Evolutionary conservation across 495 filamentous ascomycete genomes (phyloP).

Genomic region (Aspergillus wentii): DNA sequence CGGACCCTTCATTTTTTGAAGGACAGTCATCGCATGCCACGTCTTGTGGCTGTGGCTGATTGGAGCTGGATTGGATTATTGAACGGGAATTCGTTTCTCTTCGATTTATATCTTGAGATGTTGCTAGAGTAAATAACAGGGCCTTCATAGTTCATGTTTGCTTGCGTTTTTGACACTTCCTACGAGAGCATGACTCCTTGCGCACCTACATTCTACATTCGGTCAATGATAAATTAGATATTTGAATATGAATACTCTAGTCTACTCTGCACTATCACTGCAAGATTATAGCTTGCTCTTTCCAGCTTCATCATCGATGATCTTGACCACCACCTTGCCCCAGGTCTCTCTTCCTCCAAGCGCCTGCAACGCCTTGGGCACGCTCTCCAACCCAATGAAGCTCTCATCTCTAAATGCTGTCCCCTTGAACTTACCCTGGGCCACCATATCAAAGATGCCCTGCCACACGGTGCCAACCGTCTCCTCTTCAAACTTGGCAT

Average conservation of each 20-base stretch:
- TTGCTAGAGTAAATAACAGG: conserved; percentile 41
- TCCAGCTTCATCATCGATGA: conserved; percentile 58
- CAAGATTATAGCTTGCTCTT: conserved; percentile 44
- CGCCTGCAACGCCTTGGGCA: conserved; percentile 70
- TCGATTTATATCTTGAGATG: conserved; percentile 10
- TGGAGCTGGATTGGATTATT: conserved; percentile 41
- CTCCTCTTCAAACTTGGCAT: conserved; percentile 66
- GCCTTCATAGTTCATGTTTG: conserved; percentile 52
- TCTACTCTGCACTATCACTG: not conserved
- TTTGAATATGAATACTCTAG: not conserved
- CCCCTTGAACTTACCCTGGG: conserved; percentile 70
- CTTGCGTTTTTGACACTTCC: conserved; percentile 22
- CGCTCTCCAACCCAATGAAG: conserved; percentile 75
- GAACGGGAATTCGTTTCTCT: conserved; percentile 13
- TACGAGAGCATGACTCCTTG: conserved; percentile 52
- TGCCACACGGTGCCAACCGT: conserved; percentile 72
- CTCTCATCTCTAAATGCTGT: conserved; percentile 79
- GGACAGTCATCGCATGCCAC: conserved; percentile 40
- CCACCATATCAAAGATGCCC: conserved; percentile 72
- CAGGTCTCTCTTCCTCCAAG: conserved; percentile 80
- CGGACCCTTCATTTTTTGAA: conserved; percentile 36
- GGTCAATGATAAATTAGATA: no score
- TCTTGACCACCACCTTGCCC: conserved; percentile 92
- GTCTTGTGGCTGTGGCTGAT: conserved; percentile 44
- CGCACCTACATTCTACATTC: conserved; percentile 44